Percentiles rank a stretch among this genome's conserved stretches.
Conservation (phyloP, 2,329 filamentous ascomycete species). For the Emergomyces pasteurianus region DNA sequence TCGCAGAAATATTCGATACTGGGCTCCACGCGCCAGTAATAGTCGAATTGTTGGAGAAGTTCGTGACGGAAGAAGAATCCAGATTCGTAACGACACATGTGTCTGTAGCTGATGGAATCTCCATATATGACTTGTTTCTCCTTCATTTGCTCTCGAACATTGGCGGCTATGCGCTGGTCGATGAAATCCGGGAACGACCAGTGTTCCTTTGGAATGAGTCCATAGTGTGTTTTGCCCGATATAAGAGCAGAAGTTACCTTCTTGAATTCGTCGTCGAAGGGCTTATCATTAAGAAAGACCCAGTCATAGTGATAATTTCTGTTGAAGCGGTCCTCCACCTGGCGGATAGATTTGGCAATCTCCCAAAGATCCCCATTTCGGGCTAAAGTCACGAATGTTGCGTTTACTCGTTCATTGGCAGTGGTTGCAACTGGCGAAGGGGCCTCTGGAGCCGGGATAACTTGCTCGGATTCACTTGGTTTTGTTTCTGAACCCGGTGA, state of each 20-base stretch:
- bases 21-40: constrained; percentile 98
- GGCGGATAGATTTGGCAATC: constrained; percentile 86
- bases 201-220: constrained; percentile 77
- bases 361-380: constrained; percentile 94
- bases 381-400: constrained; percentile 91
- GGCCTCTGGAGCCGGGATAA: not conserved
- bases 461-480: not conserved
- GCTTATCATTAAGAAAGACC: constrained; percentile 96
- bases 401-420: constrained; percentile 63
- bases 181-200: constrained; percentile 97
- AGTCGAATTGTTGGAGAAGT: constrained; percentile 92
- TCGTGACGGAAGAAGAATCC: constrained; percentile 98
- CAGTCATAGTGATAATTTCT: constrained; percentile 94
- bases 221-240: constrained; percentile 88
- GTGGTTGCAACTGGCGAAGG: not conserved
- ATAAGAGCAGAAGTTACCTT: constrained; percentile 78
- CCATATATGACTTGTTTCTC: constrained; percentile 96
- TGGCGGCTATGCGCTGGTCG: constrained; percentile 82
- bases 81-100: constrained; percentile 99
- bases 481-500: not conserved
- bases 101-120: constrained; percentile 90
- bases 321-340: constrained; percentile 98
- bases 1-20: constrained; percentile 95
- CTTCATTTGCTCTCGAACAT: constrained; percentile 88
- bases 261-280: constrained; percentile 88